A percentile compares a stretch with the other conserved stretches of the same genome.
phyloP scores from a whole-genome alignment of 371 early-diverging fungal genomes.

The Saksenaea vasiformis region DNA sequence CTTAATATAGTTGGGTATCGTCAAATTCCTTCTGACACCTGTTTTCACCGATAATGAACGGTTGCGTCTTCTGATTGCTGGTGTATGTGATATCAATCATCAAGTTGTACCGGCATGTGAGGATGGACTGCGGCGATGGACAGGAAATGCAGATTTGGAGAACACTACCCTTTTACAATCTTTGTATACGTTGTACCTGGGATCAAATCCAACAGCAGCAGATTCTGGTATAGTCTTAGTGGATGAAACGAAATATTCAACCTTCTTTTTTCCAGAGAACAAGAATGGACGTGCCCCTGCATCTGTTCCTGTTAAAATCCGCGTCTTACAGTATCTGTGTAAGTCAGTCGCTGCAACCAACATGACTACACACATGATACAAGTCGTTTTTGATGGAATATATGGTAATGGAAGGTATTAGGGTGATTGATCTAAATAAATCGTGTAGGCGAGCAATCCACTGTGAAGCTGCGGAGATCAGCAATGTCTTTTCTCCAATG shows the following conservation, averaged over 20 bases:
- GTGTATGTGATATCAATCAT: constrained; percentile 67
- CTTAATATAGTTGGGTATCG: constrained; percentile 35
- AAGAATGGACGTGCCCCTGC: constrained; percentile 42
- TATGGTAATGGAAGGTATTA: constrained; percentile 50
- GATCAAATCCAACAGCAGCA: constrained; percentile 31
- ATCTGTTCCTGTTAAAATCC: constrained; percentile 60
- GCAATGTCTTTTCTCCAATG: constrained; percentile 88
- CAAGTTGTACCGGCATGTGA: constrained; percentile 71
- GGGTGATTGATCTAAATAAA: background rate
- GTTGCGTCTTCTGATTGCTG: constrained; percentile 63
- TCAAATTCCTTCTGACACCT: constrained; percentile 41
- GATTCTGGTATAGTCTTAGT: constrained; percentile 3
- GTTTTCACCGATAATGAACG: constrained; percentile 54
- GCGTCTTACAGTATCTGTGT: constrained; percentile 61
- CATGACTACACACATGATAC: constrained; percentile 65
- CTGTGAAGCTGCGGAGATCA: constrained; percentile 64
- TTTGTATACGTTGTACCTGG: constrained; percentile 69
- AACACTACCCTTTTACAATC: constrained; percentile 50
- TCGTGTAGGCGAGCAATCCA: constrained; percentile 57
- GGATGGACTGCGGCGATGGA: constrained; percentile 68
- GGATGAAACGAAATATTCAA: background rate
- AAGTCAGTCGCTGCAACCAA: constrained; percentile 71
- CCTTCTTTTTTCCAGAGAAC: constrained; percentile 1
- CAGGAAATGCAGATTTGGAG: constrained; percentile 65
- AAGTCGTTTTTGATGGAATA: constrained; percentile 79